A percentile compares a stretch with the other conserved stretches of the same genome.
phyloP scores from a whole-genome alignment of 192 early-diverging fungal species.

The Linnemannia hyalina region DNA sequence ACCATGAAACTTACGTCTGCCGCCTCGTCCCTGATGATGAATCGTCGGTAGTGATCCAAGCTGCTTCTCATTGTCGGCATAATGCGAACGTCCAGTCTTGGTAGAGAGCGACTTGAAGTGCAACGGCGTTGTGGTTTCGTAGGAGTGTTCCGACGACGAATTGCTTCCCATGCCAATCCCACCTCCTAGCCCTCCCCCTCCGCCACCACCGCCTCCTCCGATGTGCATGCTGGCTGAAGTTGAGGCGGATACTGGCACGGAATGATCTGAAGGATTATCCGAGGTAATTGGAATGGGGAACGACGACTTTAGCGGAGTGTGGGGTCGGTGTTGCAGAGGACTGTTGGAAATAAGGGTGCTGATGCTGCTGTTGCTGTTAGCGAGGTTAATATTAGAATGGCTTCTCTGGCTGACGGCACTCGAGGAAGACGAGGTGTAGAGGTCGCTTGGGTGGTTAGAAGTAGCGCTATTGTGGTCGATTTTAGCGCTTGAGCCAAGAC shows the following conservation, averaged over 20 bases:
- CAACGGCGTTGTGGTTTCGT: slow-evolving; percentile 15
- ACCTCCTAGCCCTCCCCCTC: not conserved
- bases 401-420: not conserved
- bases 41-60: slow-evolving; percentile 43
- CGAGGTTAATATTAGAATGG: slow-evolving; percentile 2
- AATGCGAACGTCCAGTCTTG: slow-evolving; percentile 25
- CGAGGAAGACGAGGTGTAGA: not conserved
- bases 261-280: slow-evolving; percentile 26
- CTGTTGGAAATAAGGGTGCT: slow-evolving; percentile 17
- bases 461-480: not conserved
- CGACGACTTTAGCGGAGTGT: slow-evolving; percentile 41
- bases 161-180: not conserved
- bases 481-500: slow-evolving; percentile 13
- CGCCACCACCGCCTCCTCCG: slow-evolving; percentile 15
- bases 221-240: slow-evolving; percentile 9
- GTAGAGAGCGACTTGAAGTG: slow-evolving; percentile 34
- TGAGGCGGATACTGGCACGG: slow-evolving; percentile 8
- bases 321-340: slow-evolving; percentile 37
- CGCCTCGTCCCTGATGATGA: slow-evolving; percentile 32
- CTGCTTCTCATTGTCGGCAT: slow-evolving; percentile 31
- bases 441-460: not conserved
- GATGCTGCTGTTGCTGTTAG: slow-evolving; percentile 28
- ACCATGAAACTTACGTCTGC: slow-evolving; percentile 40
- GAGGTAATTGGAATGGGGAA: slow-evolving; percentile 31
- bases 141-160: slow-evolving; percentile 10